Evolutionary conservation across 768 basidiomycete species (phyloP).

Genomic region (Collybia mongolica): DNA sequence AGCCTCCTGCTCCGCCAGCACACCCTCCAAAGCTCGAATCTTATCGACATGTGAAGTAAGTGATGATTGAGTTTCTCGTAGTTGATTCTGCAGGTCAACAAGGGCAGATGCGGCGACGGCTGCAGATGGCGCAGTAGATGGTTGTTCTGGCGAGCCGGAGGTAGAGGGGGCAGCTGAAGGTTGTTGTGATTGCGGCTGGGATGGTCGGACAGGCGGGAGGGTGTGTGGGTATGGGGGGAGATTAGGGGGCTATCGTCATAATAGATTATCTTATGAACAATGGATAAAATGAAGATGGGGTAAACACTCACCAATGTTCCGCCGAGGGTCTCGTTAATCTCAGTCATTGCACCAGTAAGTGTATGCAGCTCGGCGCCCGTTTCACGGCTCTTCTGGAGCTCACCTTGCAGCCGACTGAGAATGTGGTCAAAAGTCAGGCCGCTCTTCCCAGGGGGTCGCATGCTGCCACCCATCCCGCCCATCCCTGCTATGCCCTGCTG

Average conservation of each 20-base stretch:
- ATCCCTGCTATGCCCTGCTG: constrained; percentile 65
- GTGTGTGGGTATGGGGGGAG: constrained; percentile 61
- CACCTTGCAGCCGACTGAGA: constrained; percentile 81
- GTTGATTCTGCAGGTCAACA: constrained; percentile 74
- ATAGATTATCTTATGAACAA: background rate
- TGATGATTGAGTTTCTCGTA: constrained; percentile 80
- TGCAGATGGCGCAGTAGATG: constrained; percentile 18
- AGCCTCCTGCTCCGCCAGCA: constrained; percentile 81
- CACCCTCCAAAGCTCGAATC: constrained; percentile 77
- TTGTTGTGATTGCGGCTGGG: constrained; percentile 18
- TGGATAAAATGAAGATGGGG: background rate
- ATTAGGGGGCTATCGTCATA: constrained; percentile 48
- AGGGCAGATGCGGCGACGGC: constrained; percentile 27
- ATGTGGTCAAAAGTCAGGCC: constrained; percentile 93
- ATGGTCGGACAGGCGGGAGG: constrained; percentile 64
- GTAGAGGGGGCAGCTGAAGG: constrained; percentile 20
- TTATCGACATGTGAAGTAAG: constrained; percentile 78
- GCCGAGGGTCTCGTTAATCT: constrained; percentile 90
- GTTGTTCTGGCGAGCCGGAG: constrained; percentile 18
- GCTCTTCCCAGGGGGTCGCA: constrained; percentile 75
- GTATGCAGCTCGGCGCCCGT: constrained; percentile 84
- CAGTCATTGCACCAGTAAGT: constrained; percentile 75
- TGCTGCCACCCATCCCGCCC: constrained; percentile 75
- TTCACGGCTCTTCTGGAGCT: constrained; percentile 94
- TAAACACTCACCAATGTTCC: constrained; percentile 66